Evolutionary conservation across 2,329 filamentous ascomycete species (phyloP).

Genomic region (Colletotrichum sp.): DNA sequence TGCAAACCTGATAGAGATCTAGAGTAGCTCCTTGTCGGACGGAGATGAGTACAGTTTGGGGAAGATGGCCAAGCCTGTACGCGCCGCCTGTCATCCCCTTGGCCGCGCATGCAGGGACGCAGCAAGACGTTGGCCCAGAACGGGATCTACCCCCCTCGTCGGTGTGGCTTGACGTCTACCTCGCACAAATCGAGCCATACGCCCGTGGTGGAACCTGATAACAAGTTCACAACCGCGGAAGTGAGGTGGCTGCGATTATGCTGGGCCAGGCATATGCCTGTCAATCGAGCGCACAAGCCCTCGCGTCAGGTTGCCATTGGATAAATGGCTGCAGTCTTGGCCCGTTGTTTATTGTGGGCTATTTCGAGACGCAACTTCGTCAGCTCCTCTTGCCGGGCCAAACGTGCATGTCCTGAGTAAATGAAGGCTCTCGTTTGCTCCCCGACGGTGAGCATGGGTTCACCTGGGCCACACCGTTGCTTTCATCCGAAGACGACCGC

Average conservation of each 20-base stretch:
- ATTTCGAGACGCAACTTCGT: conserved; percentile 13
- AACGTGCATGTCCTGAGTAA: conserved; percentile 12
- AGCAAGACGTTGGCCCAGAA: neutral
- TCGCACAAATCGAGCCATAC: neutral
- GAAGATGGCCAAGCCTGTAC: neutral
- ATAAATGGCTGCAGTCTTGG: neutral
- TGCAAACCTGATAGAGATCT: neutral
- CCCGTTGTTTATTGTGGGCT: conserved; percentile 14
- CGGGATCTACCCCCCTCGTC: neutral
- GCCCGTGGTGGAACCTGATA: neutral
- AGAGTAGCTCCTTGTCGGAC: neutral
- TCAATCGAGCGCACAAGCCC: neutral
- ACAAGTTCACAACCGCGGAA: neutral
- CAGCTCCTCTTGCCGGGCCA: neutral
- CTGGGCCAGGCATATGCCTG: neutral
- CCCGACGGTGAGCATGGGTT: conserved; percentile 2
- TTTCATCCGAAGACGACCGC: neutral
- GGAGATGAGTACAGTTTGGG: conserved; percentile 13
- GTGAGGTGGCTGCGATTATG: neutral
- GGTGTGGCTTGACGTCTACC: neutral
- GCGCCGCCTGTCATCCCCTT: neutral
- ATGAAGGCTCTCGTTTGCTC: conserved; percentile 1
- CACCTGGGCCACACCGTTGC: neutral
- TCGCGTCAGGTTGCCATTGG: conserved; percentile 11
- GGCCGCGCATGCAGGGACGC: neutral